Evolutionary conservation across 352 stramenopile species (phyloP), one percentile per base, ranked within the genome.

Genomic region (Phytophthora citricola): DNA sequence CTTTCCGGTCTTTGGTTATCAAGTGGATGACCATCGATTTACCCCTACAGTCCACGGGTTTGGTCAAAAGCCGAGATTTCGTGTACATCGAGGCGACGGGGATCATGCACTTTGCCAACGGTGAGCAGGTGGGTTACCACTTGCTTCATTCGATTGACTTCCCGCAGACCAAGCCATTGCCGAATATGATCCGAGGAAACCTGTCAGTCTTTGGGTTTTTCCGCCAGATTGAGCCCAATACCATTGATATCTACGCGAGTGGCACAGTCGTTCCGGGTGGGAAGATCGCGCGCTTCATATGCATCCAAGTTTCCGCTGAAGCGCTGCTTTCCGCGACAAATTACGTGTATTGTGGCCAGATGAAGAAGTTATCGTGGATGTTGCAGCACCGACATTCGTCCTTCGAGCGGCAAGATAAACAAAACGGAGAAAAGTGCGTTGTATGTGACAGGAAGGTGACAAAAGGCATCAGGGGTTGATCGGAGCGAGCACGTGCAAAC

Each of bases 301-400:
- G 55, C 3, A 53, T 71, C 10, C 64, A 54, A 24, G 69, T 73
- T 2, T 57, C 47, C 4, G 56, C 63, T 9, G 62, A 81, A 11
- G 46, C 50, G 1, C 50, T 88, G 32, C 38, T 83, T n/a, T 72
- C 76, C 1, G 41, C 58, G 2, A 68, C 56, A 2, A 62, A 66
- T 5, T 71, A 75, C 65, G 69, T 79, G 22, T 58, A 81, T 32
- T 89, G 75, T 50, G 73, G 69, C 2, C 72, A 82, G n/a, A 79
- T 84, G 75, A 80, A 81, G 50, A 89, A 87, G 52, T 63, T 87
- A 12, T 61, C 73, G 48, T 88, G 79, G 76, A 59, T 68, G 51
- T 15, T 73, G 7, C 57, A 72, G 27, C 49, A 58, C 5, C 45
- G 26, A 27, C 47, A 65, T 20, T 63, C 45, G 8, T 31, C 62